A percentile compares a stretch with the other conserved stretches of the same genome.
Evolutionary conservation across 257 asterid species (phyloP).

Genomic region (Solanum peruvianum): DNA sequence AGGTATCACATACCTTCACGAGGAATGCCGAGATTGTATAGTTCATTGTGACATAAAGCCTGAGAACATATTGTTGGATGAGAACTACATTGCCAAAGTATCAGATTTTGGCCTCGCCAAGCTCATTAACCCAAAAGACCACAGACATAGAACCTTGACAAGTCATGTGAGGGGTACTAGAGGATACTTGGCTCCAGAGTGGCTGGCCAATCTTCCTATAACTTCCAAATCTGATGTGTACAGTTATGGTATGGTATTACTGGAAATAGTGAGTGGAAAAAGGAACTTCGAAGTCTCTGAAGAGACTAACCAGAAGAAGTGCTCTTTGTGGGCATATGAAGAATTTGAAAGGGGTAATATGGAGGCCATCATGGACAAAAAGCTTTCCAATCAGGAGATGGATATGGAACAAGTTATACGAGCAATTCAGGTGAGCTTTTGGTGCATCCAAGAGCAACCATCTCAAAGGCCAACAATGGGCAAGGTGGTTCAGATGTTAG

Average conservation of each 20-base stretch:
- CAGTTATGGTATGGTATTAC: constrained; percentile 73
- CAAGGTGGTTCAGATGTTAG: constrained; percentile 86
- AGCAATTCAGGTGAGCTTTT: constrained; percentile 55
- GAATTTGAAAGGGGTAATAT: constrained; percentile 64
- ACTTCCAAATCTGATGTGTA: constrained; percentile 70
- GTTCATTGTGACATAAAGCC: constrained; percentile 95
- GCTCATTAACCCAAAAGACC: constrained; percentile 62
- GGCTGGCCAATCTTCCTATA: constrained; percentile 84
- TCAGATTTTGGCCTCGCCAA: constrained; percentile 87
- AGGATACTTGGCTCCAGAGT: constrained; percentile 83
- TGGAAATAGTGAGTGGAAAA: constrained; percentile 79
- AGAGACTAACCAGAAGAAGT: constrained; percentile 45
- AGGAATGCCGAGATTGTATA: constrained; percentile 82
- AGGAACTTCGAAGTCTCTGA: constrained; percentile 72
- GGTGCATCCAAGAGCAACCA: constrained; percentile 95
- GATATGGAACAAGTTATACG: constrained; percentile 58
- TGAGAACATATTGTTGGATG: constrained; percentile 78
- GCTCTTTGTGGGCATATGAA: constrained; percentile 71
- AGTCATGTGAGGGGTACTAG: constrained; percentile 71
- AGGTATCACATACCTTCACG: constrained; percentile 83
- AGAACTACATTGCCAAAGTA: constrained; percentile 57
- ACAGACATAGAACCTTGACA: constrained; percentile 58
- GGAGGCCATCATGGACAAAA: constrained; percentile 36
- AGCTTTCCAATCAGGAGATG: constrained; percentile 30
- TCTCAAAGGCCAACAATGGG: constrained; percentile 87